Evolutionary conservation across 176 grass and related monocot genomes (phyloP).

Genomic region (Oryza coarctata): DNA sequence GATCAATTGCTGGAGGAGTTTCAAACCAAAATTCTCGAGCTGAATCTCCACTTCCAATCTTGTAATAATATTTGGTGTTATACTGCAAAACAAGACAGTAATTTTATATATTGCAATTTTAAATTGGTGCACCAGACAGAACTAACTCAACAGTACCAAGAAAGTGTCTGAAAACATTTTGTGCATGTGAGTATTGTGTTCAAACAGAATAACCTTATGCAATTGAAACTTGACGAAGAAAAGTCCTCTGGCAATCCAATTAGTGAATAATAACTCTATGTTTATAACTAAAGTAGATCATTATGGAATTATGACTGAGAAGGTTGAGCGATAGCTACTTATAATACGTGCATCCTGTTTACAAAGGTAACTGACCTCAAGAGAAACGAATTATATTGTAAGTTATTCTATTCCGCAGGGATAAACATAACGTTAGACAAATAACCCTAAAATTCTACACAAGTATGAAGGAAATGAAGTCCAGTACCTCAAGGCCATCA

Average conservation of each 20-base stretch:
- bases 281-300: neutral
- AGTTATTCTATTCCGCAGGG: slow-evolving; percentile 4
- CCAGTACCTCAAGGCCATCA: slow-evolving; percentile 68
- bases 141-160: slow-evolving; percentile 4
- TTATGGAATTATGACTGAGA: neutral
- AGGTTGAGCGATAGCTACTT: neutral
- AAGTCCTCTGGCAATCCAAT: neutral
- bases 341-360: neutral
- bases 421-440: neutral
- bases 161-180: slow-evolving; percentile 1
- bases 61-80: slow-evolving; percentile 91
- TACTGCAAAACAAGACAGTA: slow-evolving; percentile 55
- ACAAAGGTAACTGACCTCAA: slow-evolving; percentile 20
- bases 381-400: neutral
- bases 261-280: neutral
- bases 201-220: neutral
- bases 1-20: slow-evolving; percentile 77
- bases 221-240: neutral
- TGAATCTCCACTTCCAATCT: slow-evolving; percentile 70
- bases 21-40: slow-evolving; percentile 91
- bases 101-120: slow-evolving; percentile 3
- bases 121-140: no score
- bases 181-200: slow-evolving; percentile 6
- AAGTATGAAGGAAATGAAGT: slow-evolving; percentile 13
- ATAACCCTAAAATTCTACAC: neutral